Percentiles rank a stretch among this genome's conserved stretches.
Evolutionary conservation across 768 basidiomycete species (phyloP).

Genomic region (Cystofilobasidium macerans): DNA sequence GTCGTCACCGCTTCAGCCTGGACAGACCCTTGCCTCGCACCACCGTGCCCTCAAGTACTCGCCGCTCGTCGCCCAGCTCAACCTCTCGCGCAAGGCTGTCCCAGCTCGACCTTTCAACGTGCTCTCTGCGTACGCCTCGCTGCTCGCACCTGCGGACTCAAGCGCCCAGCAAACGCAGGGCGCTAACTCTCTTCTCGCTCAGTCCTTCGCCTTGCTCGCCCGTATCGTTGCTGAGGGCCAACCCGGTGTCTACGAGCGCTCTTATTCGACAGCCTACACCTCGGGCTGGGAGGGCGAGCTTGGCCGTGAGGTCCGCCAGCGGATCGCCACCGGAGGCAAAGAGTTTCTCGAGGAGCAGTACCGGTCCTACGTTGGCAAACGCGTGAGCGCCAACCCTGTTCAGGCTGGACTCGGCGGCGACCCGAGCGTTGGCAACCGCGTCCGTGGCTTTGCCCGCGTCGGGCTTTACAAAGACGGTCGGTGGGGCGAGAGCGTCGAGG

Average conservation of each 20-base stretch:
- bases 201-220: conserved; percentile 37
- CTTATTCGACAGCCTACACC: conserved; percentile 68
- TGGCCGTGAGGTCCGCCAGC: conserved; percentile 47
- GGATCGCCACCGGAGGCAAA: conserved; percentile 65
- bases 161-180: background rate
- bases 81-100: conserved; percentile 45
- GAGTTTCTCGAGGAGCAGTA: conserved; percentile 74
- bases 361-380: conserved; percentile 52
- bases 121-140: conserved; percentile 53
- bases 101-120: conserved; percentile 47
- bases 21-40: conserved; percentile 24
- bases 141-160: conserved; percentile 11
- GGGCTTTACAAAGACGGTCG: conserved; percentile 65
- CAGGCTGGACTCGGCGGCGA: conserved; percentile 85
- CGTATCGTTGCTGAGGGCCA: conserved; percentile 40
- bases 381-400: conserved; percentile 64
- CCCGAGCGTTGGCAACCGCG: conserved; percentile 77
- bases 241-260: conserved; percentile 59
- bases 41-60: conserved; percentile 90
- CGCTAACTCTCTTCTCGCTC: conserved; percentile 33
- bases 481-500: conserved; percentile 84
- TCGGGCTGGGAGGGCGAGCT: conserved; percentile 46
- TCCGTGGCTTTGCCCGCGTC: conserved; percentile 74
- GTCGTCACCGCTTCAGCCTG: conserved; percentile 1
- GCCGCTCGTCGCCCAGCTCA: conserved; percentile 64